Evolutionary conservation across 352 stramenopile species (phyloP), one percentile per base, ranked within the genome.

Genomic region (Pythium folliculosum): DNA sequence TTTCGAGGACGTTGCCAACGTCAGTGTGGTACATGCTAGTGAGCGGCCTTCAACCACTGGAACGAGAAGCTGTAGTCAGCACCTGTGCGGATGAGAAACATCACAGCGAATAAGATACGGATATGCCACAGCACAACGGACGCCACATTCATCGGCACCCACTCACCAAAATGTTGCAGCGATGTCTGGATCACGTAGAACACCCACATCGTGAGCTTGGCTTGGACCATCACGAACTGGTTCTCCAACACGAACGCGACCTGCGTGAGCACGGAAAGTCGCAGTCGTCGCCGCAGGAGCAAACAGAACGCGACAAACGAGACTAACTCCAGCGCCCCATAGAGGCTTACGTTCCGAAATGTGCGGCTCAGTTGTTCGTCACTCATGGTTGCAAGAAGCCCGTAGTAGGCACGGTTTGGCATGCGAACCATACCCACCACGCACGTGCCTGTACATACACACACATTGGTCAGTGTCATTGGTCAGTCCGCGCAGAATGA

Each of bases 221-320:
- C 48, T 48, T 69, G 63, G 9, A 69, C 53, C 54, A 60, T 63
- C 21, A 52, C 30, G n/a, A 58, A 52, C 54, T 69, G 63, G 17
- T 60, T 57, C 25, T 60, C 63, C 16, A 70, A 23, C 25, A 70
- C 55, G 19, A 70, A 70, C 27, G 63, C 55, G 13, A 70, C 43
- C 13, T 65, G 63, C 13, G 57, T 45, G 13, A 64, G 45, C 13
- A 60, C 43, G 8, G 63, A 69, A 25, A 63, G 53, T 5, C 35
- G 22, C 8, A 70, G 47, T 30, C 54, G 51, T 5, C 48, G 23
- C 1, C 27, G 22, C 2, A 69, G 32, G 30, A 69, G 22, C 17
- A 62, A 17, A 13, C 50, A 49, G 44, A 69, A 58, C 25, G 23
- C 45, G 2, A 52, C 52, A 37, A 62, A 69, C 4, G 62, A 63